Evolutionary conservation across 2,329 filamentous ascomycete genomes (phyloP), one percentile per base, ranked within the genome.

Genomic region (Chrysosporium queenslandicum): DNA sequence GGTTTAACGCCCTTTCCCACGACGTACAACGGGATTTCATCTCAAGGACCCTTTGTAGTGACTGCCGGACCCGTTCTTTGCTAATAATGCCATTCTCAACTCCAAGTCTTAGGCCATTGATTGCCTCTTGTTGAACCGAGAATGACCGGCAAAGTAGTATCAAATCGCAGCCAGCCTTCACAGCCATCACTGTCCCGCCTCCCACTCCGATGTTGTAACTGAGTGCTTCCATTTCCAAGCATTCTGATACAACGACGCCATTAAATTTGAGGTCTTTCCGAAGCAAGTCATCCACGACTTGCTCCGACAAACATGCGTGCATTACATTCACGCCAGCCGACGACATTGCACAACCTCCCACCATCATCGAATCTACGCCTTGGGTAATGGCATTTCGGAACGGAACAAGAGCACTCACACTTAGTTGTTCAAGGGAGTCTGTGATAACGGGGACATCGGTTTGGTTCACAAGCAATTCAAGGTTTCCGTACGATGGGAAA

Each of bases 201-300:
- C 91, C 89, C 16, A 98, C 89, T n/a, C 91, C 91, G 46, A 97
- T 92, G 61, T 96, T 94, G 64, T 94, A 87, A 58, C 88, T 92
- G 7, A 97, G 77, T 0, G 90, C 89, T 63, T 96, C 90, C 91
- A 97, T 97, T 66, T 96, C 91, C 6, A 97, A 72, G 59, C 91
- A 97, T 64, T 97, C 91, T 0, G 90, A 96, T 46, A 97, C 88
- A 21, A 92, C 89, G 2, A 97, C 90, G 1, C 91, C 91, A 46
- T 87, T 80, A 61, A 97, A 97, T 2, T 86, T 85, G 21, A 97
- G 78, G 58, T 96, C 89, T 55, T 85, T 85, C n/a, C 91, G 80
- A 2, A 97, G 74, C 20, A 96, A 72, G 54, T 92, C 88, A 63
- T 95, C 87, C 2, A 97, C 89, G 1, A 97, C 88, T 66, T 95